Base-by-base conservation (phyloP, 1,139 yeast species). In the Pichia cactophila region DNA sequence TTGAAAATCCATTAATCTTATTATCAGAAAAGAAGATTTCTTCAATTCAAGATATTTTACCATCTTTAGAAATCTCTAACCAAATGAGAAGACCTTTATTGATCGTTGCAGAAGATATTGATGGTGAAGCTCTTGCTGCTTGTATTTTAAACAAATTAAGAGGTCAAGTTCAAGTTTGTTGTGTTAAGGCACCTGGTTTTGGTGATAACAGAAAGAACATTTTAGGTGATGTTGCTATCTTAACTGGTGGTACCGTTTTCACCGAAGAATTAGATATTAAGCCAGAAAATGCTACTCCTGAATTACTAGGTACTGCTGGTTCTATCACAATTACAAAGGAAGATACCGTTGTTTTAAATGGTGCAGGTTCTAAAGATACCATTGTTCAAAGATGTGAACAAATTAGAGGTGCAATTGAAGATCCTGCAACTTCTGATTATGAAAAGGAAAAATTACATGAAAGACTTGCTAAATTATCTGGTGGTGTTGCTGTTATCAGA, bases 161-260 rank as follows among this genome's bases (percentile, higher is more conserved):
- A 77, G 98, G 98, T 63, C 98, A 92, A 77, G 96, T 92, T 58
- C 96, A 89, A 73, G 98, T 94, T 56, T 88, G 95, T 69, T 96
- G 96, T 63, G 97, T 92, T 63, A 92, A 94, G 79, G 97, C 98
- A 45, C 98, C 98, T 67, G 98, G 98, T 52, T 92, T 92, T 62
- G 98, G 98, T 72, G 98, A 92, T 77, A 92, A 92, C 86, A 86
- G 97, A 77, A 94, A 92, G 82, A 89, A 89, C 80, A 89, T 88
- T 57, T 77, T 92, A 59, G 98, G 98, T 63, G 98, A 92, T 71
- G 86, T 92, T 72, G 97, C 97, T 67, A 86, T 90, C 66, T 79
- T 94, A 61, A 84, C 97, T 44, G 97, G 97, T 59, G 97, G 97
- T 74, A 88, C 97, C 50, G 98, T 92, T 44, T 92, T 92, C 82